These are phyloP conservation scores for Hypoxylon sp. DNA, from an alignment of 2,329 filamentous ascomycete species.

Conservation along the genomic window DNA sequence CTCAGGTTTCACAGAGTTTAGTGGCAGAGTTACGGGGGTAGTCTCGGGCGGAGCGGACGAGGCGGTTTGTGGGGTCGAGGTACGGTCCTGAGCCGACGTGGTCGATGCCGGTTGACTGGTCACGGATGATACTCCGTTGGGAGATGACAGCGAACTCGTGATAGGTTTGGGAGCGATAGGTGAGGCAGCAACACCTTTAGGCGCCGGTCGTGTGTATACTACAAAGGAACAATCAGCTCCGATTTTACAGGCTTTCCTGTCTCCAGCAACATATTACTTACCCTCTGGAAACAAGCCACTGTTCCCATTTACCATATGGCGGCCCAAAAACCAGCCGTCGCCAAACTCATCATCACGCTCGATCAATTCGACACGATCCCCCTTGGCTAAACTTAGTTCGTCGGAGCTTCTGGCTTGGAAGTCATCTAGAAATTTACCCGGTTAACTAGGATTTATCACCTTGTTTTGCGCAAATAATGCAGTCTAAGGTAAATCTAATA, in stretches of 20 bases:
- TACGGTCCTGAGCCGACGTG: conserved; percentile 50
- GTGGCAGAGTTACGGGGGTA: conserved; percentile 57
- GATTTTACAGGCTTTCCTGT: conserved; percentile 18
- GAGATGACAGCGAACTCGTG: conserved; percentile 47
- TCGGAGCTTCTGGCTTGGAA: conserved; percentile 93
- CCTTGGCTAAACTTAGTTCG: conserved; percentile 89
- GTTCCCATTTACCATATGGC: conserved; percentile 79
- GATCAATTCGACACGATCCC: conserved; percentile 85
- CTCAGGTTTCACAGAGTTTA: conserved; percentile 60
- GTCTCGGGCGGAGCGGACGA: conserved; percentile 50
- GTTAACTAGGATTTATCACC: conserved; percentile 28
- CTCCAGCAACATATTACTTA: conserved; percentile 58
- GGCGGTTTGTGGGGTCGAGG: conserved; percentile 41
- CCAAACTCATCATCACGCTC: conserved; percentile 91
- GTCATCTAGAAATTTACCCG: conserved; percentile 63
- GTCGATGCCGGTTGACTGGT: conserved; percentile 47
- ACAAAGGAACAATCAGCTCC: conserved; percentile 36
- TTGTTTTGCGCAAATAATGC: conserved; percentile 25
- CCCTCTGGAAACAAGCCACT: conserved; percentile 88
- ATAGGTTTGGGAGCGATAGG: conserved; percentile 51
- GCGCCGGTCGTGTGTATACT: conserved; percentile 75
- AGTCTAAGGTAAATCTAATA: conserved; percentile 8
- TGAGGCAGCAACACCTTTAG: conserved; percentile 59
- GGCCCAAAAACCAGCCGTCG: conserved; percentile 87
- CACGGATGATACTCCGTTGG: conserved; percentile 47